These are phyloP conservation scores for Staphylotrichum longicolle DNA, from an alignment of 495 filamentous ascomycete genomes.

Conservation along the genomic window DNA sequence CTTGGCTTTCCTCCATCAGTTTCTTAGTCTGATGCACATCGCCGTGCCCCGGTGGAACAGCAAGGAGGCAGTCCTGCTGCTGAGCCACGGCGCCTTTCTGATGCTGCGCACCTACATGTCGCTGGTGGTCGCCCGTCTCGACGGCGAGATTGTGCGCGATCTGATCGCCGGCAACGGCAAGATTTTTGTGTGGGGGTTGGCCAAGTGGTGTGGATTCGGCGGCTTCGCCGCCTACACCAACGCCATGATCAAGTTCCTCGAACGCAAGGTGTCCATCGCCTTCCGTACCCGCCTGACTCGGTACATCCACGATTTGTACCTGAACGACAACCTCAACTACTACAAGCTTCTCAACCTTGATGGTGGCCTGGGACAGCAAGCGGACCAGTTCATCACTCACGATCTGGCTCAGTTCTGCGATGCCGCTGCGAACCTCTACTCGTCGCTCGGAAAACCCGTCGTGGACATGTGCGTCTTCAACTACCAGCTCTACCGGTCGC, in stretches of 20 bases:
- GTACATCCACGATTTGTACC: conserved; percentile 96
- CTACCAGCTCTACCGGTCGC: conserved; percentile 88
- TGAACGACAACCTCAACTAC: conserved; percentile 91
- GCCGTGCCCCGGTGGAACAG: conserved; percentile 95
- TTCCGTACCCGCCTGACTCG: conserved; percentile 94
- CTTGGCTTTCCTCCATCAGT: conserved; percentile 96
- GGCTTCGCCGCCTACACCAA: conserved; percentile 87
- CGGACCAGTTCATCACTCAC: conserved; percentile 97
- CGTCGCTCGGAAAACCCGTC: conserved; percentile 91
- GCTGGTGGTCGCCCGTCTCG: conserved; percentile 84
- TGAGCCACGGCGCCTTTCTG: conserved; percentile 84
- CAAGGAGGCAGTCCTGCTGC: conserved; percentile 86
- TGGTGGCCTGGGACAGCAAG: conserved; percentile 84
- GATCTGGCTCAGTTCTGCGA: conserved; percentile 94
- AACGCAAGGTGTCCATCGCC: conserved; percentile 96
- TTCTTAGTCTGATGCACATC: conserved; percentile 90
- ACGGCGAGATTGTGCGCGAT: conserved; percentile 95
- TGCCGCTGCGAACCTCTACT: conserved; percentile 89
- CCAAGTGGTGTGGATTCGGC: conserved; percentile 67
- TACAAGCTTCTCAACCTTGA: conserved; percentile 95
- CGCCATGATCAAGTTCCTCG: conserved; percentile 96
- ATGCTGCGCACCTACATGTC: conserved; percentile 92
- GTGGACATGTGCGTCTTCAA: conserved; percentile 96
- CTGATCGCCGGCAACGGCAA: conserved; percentile 90
- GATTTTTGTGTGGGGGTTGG: conserved; percentile 81